Evolutionary conservation across 495 filamentous ascomycete genomes (phyloP), one percentile per base, ranked within the genome.

Genomic region (Talaromyces proteolyticus): DNA sequence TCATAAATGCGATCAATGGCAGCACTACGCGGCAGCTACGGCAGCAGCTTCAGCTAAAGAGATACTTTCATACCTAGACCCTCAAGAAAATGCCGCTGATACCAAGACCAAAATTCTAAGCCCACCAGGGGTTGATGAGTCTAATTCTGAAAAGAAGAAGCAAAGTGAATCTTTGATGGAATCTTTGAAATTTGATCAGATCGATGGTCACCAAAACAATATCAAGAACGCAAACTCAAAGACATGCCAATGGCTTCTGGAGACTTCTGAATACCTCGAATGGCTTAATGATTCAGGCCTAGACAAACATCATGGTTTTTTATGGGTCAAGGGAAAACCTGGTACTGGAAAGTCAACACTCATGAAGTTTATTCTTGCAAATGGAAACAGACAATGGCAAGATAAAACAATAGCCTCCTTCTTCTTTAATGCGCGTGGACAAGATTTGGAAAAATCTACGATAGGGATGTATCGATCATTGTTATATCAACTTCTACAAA

Each of bases 241-340:
- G 44, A 80, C 77, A 22, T 81, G 77, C 44, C 38, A 49, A 54
- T 83, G 78, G 78, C 51, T 83, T 16, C 53, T 77, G 3, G 49
- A 54, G 1, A 59, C 62, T 6, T 25, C 58, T 1, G 53, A 69
- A 14, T 80, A 76, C 50, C 16, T 47, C 8, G 47, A 58, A n/a
- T 83, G 77, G 78, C 66, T 78, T 8, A 62, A 75, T 44, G 6
- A 14, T 14, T 16, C 14, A 12, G 24, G 34, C 11, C 1, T 47
- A 14, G 4, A n/a, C 14, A n/a, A 37, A 1, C 44, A 47, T 14
- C 57, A 70, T 42, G 76, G 78, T 6, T 67, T 83, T 41, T 43
- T 83, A 14, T 83, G 78, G 79, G 73, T 84, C 39, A 77, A 67
- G 52, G 78, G 78, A 2, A 80, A 82, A 38, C 74, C 78, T 3